Evolutionary conservation across 148 eudicot species (phyloP), one percentile per base, ranked within the genome.

Genomic region (Tetragonia tetragonoides): DNA sequence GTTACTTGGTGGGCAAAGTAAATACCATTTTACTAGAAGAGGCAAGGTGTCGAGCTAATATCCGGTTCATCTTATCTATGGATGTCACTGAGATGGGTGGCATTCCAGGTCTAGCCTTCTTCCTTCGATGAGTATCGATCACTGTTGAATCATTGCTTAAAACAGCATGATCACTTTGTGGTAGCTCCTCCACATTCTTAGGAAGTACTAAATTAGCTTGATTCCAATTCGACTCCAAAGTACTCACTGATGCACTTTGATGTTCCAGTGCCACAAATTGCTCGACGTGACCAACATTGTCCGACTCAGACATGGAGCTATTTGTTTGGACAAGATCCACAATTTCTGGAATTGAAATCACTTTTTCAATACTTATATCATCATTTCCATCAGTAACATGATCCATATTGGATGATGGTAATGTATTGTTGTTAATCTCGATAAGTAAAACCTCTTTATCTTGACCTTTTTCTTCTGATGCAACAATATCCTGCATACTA

Each of bases 11-110:
- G 10, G 81, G 53, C 39, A 62, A 72, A 66, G 63, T 73, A 5
- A 86, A 75, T 92, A 94, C 98, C 93, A 88, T 90, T 79, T 87
- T 90, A 74, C 82, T 87, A 61, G 97, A 90, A 72, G 87, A 84
- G 51, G 84, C 84, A 68, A 90, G 89, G 77, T 90, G 87, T 39
- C 85, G 87, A 79, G 80, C 89, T 83, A 94, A 83, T 83, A 89
- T 86, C 72, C 79, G 77, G 74, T 92, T 83, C 98, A 94, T 92
- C 84, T 83, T 81, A 51, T 84, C 59, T 68, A 88, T 76, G 9
- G 83, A 39, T 64, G 80, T 83, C 44, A 94, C 86, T 70, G 95
- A 80, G 73, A 88, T 87, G 37, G 97, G 98, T 24, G 95, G 97
- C 93, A 87, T 87, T 40, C 87, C 85, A 78, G 86, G 80, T 76